These are phyloP conservation scores for Thymus mandschuricus DNA, from an alignment of 257 asterid species.

Conservation along the genomic window DNA sequence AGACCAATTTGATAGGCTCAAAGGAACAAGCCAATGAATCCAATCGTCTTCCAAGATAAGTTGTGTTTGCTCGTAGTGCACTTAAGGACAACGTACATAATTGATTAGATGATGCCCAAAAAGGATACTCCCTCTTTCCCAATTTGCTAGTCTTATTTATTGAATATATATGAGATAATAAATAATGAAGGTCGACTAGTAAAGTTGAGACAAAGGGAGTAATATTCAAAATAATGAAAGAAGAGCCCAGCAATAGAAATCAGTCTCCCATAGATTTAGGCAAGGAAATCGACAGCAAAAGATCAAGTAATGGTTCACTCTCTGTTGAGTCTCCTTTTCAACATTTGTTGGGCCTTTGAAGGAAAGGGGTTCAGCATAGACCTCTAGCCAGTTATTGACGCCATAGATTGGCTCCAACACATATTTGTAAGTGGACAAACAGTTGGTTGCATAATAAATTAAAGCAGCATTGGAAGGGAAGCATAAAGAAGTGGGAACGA, in stretches of 20 bases:
- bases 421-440: neutral
- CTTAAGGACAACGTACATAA: no score
- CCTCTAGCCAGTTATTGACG: neutral
- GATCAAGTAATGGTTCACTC: neutral
- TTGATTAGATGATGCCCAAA: no score
- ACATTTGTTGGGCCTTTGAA: neutral
- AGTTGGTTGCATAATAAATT: neutral
- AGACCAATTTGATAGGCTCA: no score
- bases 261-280: neutral
- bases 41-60: no score
- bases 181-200: no score
- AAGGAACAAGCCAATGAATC: no score
- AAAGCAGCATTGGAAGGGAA: neutral
- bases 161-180: no score
- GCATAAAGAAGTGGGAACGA: no score
- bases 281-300: neutral
- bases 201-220: no score
- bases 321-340: neutral
- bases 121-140: no score
- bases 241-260: neutral
- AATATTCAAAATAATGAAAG: neutral
- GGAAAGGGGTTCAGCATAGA: neutral
- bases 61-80: no score
- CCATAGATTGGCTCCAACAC: neutral
- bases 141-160: no score